Evolutionary conservation across 108 stramenopile genomes (phyloP), one percentile per base, ranked within the genome.

Genomic region (Pseudonitzschia pungens): DNA sequence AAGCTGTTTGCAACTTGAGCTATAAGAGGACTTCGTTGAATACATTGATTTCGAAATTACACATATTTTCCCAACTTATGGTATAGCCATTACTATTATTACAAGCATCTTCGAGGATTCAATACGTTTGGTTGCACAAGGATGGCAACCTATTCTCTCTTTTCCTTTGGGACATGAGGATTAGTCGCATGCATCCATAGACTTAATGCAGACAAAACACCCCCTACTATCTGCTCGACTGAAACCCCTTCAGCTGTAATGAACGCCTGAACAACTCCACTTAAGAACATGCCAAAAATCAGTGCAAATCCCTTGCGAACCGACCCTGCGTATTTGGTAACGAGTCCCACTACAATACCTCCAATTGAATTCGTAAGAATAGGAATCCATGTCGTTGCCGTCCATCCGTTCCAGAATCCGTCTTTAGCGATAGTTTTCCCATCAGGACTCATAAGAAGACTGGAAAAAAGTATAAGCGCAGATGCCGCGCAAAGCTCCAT

Each of bases 271-370:
- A 92, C 73, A 15, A 93, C 32, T 12, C 87, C 94, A 24, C 82
- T 82, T 53, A 96, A 73, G 20, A 91, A 70, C 41, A 96, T 93
- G 21, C 94, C 94, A 78, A 93, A 90, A 41, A 96, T 91, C 1
- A 96, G 75, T 24, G 91, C 93, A 82, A 96, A 96, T 22, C 96
- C 96, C 65, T 96, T 96, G 22, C 86, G 76, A 20, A 94, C 93
- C 3, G 87, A 86, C n/a, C 96, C 96, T 4, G 93, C 94, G 72
- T 95, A 84, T 72, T 97, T 95, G 20, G 93, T 95, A 20, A 98
- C 97, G 65, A 96, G 77, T 31, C 98, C 98, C 2, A 98, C 98
- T 0, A 97, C 40, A 24, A 98, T 88, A 3, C 98, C 98, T 21
- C 98, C 98, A 9, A 84, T 72, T 18, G 95, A 79, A 69, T 97